A percentile compares a stretch with the other conserved stretches of the same genome.
Evolutionary conservation across 2,329 filamentous ascomycete species (phyloP).

Genomic region (Aotearoamyces nothofagi): DNA sequence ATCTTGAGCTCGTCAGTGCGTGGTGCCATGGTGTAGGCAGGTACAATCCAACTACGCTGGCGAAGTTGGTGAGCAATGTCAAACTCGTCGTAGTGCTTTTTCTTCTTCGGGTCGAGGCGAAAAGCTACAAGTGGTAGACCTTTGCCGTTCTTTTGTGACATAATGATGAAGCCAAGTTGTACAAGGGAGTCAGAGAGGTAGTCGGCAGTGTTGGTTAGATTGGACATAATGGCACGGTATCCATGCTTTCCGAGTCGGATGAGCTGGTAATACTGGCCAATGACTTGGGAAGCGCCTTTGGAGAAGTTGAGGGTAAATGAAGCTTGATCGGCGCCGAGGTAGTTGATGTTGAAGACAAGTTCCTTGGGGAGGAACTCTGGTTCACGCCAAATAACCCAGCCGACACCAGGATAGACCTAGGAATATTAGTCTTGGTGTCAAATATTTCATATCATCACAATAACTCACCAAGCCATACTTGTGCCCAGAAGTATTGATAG

Average conservation of each 20-base stretch:
- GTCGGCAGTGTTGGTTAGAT: slow-evolving; percentile 79
- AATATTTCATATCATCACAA: too few species aligned
- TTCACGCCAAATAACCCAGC: slow-evolving; percentile 83
- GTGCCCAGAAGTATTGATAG: slow-evolving; percentile 89
- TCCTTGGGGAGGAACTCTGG: slow-evolving; percentile 71
- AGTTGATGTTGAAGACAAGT: slow-evolving; percentile 98
- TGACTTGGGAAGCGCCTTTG: slow-evolving; percentile 86
- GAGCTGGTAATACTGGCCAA: slow-evolving; percentile 94
- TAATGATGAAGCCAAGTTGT: slow-evolving; percentile 68
- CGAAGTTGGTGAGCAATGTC: slow-evolving; percentile 73
- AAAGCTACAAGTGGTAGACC: slow-evolving; percentile 87
- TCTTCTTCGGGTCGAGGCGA: slow-evolving; percentile 48
- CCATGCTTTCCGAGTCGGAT: slow-evolving; percentile 88
- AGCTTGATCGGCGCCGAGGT: slow-evolving; percentile 86
- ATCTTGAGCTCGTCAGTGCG: slow-evolving; percentile 74
- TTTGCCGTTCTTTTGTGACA: slow-evolving; percentile 63
- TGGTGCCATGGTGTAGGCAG: slow-evolving; percentile 94
- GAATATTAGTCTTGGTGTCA: slow-evolving; percentile 35
- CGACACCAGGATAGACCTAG: slow-evolving; percentile 74
- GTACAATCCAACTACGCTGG: slow-evolving; percentile 81
- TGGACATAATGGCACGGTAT: slow-evolving; percentile 86
- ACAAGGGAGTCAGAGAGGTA: slow-evolving; percentile 65
- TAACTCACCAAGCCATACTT: slow-evolving; percentile 49
- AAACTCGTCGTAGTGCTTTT: slow-evolving; percentile 56
- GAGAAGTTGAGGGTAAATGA: slow-evolving; percentile 97